phyloP scores from a whole-genome alignment of 768 basidiomycete species.

The Boletus vermiculosoides region DNA sequence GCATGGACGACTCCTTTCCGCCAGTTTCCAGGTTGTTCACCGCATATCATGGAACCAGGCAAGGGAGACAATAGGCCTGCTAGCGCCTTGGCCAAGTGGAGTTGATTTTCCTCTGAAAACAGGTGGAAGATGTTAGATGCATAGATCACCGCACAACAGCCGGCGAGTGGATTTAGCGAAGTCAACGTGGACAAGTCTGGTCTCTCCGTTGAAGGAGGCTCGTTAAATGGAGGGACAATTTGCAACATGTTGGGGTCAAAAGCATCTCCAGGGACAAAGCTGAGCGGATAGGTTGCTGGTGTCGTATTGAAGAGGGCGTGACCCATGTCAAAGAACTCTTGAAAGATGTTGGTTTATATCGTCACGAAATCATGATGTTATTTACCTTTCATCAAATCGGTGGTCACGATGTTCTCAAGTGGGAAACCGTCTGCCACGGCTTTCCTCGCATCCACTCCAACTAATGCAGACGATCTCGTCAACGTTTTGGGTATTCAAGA shows the following conservation, averaged over 20 bases:
- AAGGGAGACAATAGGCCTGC: constrained; percentile 29
- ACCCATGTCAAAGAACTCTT: constrained; percentile 58
- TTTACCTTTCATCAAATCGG: constrained; percentile 39
- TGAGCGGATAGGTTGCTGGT: constrained; percentile 47
- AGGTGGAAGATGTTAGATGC: constrained; percentile 48
- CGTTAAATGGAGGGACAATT: constrained; percentile 31
- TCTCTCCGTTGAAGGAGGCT: constrained; percentile 19
- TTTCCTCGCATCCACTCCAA: constrained; percentile 38
- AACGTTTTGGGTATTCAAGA: background rate
- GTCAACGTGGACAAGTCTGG: constrained; percentile 36
- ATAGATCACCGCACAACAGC: constrained; percentile 49
- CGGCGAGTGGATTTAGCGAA: constrained; percentile 47
- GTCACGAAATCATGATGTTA: background rate
- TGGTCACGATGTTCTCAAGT: constrained; percentile 36
- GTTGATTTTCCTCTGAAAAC: constrained; percentile 31
- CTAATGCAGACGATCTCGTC: constrained; percentile 3
- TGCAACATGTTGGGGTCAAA: constrained; percentile 46
- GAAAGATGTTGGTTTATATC: background rate
- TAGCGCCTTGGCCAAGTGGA: constrained; percentile 25
- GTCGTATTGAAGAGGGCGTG: constrained; percentile 61
- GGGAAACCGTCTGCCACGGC: constrained; percentile 44
- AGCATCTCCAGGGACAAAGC: constrained; percentile 54
- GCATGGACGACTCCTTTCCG: background rate
- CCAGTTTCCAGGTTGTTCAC: constrained; percentile 20
- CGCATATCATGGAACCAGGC: constrained; percentile 34